phyloP scores from a whole-genome alignment of 805 yeast species.

The Candida silvatica region DNA sequence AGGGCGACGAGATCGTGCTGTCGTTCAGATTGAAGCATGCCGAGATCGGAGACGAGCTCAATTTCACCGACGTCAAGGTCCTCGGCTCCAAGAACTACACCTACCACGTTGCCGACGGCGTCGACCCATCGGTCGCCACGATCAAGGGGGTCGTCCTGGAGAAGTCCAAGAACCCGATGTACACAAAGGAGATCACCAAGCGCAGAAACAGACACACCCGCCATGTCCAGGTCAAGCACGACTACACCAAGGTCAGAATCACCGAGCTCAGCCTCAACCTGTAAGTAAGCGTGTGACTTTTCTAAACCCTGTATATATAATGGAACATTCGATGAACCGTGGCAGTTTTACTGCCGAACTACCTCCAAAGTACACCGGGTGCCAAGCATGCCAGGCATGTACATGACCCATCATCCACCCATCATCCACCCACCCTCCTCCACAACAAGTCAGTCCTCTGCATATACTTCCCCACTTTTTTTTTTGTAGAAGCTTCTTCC shows the following conservation, averaged over 20 bases:
- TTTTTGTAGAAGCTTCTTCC: too few species aligned
- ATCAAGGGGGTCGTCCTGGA: slow-evolving; percentile 79
- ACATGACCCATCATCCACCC: too few species aligned
- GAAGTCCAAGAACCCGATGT: slow-evolving; percentile 73
- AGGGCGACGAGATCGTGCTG: slow-evolving; percentile 76
- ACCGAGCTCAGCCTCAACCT: slow-evolving; percentile 53
- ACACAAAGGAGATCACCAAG: slow-evolving; percentile 64
- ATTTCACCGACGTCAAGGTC: slow-evolving; percentile 66
- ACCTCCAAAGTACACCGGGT: too few species aligned
- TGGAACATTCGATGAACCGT: too few species aligned
- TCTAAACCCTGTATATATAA: too few species aligned
- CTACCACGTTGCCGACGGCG: slow-evolving; percentile 39
- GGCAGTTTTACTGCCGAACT: too few species aligned
- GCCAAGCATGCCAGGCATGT: too few species aligned
- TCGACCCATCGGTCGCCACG: slow-evolving; percentile 44
- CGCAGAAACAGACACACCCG: slow-evolving; percentile 72
- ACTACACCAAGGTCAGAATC: slow-evolving; percentile 69
- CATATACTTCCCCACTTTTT: too few species aligned
- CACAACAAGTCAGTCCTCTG: too few species aligned
- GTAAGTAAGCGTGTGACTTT: not conserved
- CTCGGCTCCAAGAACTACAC: slow-evolving; percentile 84
- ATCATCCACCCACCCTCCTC: too few species aligned
- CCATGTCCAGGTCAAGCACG: slow-evolving; percentile 58
- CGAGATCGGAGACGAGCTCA: slow-evolving; percentile 74
- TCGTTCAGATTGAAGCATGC: slow-evolving; percentile 75